A percentile compares a stretch with the other conserved stretches of the same genome.
Evolutionary conservation across 2,329 filamentous ascomycete genomes (phyloP).

Genomic region (Penicillium sp.): DNA sequence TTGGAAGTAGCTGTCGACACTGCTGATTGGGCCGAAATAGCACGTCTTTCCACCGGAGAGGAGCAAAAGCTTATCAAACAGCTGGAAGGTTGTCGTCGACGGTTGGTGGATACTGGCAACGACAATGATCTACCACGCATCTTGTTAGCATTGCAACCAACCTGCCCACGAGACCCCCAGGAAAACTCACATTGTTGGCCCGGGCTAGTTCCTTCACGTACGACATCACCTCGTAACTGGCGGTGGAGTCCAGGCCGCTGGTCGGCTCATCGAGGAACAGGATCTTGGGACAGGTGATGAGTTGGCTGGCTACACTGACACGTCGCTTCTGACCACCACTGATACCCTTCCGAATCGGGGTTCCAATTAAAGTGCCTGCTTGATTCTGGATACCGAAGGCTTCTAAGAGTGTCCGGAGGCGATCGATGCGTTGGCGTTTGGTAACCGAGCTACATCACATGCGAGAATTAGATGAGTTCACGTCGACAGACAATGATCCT

Average conservation of each 20-base stretch:
- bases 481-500: not conserved
- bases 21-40: conserved; percentile 69
- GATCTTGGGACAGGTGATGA: conserved; percentile 79
- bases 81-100: conserved; percentile 74
- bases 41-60: conserved; percentile 71
- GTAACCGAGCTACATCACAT: conserved; percentile 48
- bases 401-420: conserved; percentile 68
- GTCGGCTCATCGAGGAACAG: conserved; percentile 85
- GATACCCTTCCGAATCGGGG: conserved; percentile 79
- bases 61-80: conserved; percentile 79
- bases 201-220: conserved; percentile 70
- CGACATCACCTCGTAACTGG: conserved; percentile 74
- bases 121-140: conserved; percentile 65
- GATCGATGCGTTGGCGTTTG: conserved; percentile 62
- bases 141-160: conserved; percentile 11
- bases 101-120: conserved; percentile 86
- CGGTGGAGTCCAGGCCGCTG: conserved; percentile 77
- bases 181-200: conserved; percentile 61
- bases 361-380: conserved; percentile 74
- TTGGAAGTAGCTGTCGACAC: conserved; percentile 66
- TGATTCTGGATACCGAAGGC: conserved; percentile 75
- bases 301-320: conserved; percentile 76
- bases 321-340: conserved; percentile 84
- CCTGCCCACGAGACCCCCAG: not conserved
- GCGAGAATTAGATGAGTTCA: conserved; percentile 5